These are phyloP conservation scores for Funneliformis caledonium DNA, from an alignment of 371 early-diverging fungal species.

Conservation along the genomic window DNA sequence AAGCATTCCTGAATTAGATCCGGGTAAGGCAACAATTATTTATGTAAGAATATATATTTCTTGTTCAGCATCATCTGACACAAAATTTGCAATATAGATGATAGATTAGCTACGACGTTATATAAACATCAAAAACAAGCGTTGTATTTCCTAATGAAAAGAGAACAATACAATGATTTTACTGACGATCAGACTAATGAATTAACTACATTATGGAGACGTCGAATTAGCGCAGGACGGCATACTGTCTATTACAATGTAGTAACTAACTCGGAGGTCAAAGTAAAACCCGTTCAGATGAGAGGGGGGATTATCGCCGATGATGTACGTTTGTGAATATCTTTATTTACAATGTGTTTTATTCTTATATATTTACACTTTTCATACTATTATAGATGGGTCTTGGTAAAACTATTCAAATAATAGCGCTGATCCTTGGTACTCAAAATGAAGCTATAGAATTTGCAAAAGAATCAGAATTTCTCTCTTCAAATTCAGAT, in stretches of 20 bases:
- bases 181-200: slow-evolving; percentile 42
- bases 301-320: slow-evolving; percentile 20
- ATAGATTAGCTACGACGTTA: slow-evolving; percentile 52
- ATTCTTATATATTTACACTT: neutral
- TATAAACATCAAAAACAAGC: slow-evolving; percentile 71
- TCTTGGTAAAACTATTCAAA: slow-evolving; percentile 67
- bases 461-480: slow-evolving; percentile 25
- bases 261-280: slow-evolving; percentile 52
- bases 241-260: slow-evolving; percentile 51
- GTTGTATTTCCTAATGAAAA: slow-evolving; percentile 58
- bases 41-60: neutral
- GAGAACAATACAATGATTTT: slow-evolving; percentile 57
- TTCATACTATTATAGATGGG: slow-evolving; percentile 54
- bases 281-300: slow-evolving; percentile 45
- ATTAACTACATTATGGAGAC: slow-evolving; percentile 3
- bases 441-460: slow-evolving; percentile 45
- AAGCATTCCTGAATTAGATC: slow-evolving; percentile 56
- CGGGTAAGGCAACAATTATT: slow-evolving; percentile 42
- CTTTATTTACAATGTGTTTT: neutral
- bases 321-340: slow-evolving; percentile 8
- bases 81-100: slow-evolving; percentile 27
- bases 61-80: neutral
- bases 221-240: slow-evolving; percentile 41
- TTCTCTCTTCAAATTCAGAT: too few relatives aligned
- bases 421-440: slow-evolving; percentile 58